Evolutionary conservation across 176 grass and related monocot species (phyloP), one percentile per base, ranked within the genome.

Genomic region (Juncus inflexus): DNA sequence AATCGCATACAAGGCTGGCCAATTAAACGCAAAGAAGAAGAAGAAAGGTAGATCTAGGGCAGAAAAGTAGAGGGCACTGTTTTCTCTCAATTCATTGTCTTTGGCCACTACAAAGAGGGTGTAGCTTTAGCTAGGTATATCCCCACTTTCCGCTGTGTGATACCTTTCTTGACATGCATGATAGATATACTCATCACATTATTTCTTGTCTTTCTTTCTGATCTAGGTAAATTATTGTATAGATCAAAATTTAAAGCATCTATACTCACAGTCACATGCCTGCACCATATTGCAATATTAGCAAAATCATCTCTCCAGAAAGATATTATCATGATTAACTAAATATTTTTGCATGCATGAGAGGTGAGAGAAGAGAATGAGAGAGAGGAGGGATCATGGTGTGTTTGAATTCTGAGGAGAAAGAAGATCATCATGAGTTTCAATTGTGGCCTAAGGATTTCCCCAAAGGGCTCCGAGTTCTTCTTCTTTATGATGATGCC

Each of bases 401-500:
- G 50, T 75, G 72, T 55, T 65, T 12, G 43, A 47, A 47, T 47
- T 47, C 43, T 47, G 67, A 70, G 41, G 52, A 52, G 47, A 67
- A 50, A 54, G 45, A 67, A 54, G 9, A 49, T 65, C n/a, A 70
- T 42, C 66, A 69, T 69, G 63, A 75, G 72, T 75, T 81, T 42
- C 12, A 49, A 40, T 35, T 68, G 39, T 83, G 80, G 80, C 19
- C 19, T 28, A 83, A 83, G 55, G 80, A 83, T 43, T 83, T 83
- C 9, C 80, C 80, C 7, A 83, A 78, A 70, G 80, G 80, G 4
- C 74, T 83, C 13, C 53, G 55, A 53, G 75, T 83, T 63, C 74
- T 83, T 8, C 75, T 83, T 3, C 62, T 83, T 7, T 64, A 65
- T 7, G 28, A 74, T 37, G 62, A 83, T 62, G 42, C 54, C 28